Evolutionary conservation across 768 basidiomycete species (phyloP).

Genomic region (Mycena metata): DNA sequence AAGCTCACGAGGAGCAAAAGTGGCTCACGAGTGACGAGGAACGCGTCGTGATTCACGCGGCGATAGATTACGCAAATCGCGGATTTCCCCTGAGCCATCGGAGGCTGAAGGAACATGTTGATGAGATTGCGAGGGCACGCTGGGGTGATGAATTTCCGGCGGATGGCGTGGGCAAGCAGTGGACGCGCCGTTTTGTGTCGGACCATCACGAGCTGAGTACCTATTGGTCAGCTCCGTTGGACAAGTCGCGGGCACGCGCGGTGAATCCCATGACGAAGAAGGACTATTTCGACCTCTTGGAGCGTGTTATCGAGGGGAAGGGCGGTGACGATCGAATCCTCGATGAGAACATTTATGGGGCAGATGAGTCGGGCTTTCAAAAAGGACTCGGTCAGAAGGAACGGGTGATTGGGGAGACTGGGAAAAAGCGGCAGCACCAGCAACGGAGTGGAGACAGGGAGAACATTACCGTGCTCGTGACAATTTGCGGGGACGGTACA

Average conservation of each 20-base stretch:
- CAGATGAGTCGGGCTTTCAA: conserved; percentile 28
- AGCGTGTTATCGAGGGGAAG: conserved; percentile 21
- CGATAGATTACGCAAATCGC: too few species aligned
- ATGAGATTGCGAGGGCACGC: conserved; percentile 37
- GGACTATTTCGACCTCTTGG: conserved; percentile 44
- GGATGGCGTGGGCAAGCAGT: too few species aligned
- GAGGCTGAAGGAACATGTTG: conserved; percentile 41
- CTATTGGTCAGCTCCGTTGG: too few species aligned
- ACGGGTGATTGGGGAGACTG: conserved; percentile 37
- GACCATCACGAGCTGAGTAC: too few species aligned
- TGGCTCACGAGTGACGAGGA: too few species aligned
- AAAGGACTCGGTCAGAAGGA: conserved; percentile 32
- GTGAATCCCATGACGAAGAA: conserved; percentile 47
- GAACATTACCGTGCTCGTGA: conserved; percentile 57
- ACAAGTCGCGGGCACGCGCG: conserved; percentile 36
- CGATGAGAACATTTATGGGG: neutral
- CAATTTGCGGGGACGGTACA: conserved; percentile 57
- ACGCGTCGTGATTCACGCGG: too few species aligned
- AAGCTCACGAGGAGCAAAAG: too few species aligned
- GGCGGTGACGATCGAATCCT: conserved; percentile 14
- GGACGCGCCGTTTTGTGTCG: too few species aligned
- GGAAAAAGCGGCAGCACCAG: conserved; percentile 47
- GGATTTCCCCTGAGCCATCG: conserved; percentile 46
- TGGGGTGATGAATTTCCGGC: conserved; percentile 8
- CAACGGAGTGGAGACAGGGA: conserved; percentile 49